These are phyloP conservation scores for Metroxylon sagu DNA, from an alignment of 176 grass and related monocot genomes.

Conservation along the genomic window DNA sequence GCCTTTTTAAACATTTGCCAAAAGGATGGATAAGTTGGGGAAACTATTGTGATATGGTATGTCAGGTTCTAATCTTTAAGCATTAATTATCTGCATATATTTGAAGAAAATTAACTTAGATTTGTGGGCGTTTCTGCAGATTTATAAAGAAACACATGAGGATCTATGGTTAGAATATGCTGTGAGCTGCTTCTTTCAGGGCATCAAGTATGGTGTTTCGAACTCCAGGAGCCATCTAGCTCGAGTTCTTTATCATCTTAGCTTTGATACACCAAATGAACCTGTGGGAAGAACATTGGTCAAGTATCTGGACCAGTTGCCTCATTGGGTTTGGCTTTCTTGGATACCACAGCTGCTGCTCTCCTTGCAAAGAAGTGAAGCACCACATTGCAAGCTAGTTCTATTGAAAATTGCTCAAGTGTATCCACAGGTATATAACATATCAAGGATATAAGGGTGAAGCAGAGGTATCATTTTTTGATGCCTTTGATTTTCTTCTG, in stretches of 20 bases:
- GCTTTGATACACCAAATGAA: slow-evolving; percentile 92
- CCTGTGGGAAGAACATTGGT: slow-evolving; percentile 77
- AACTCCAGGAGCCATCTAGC: slow-evolving; percentile 94
- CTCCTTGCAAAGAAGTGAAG: slow-evolving; percentile 89
- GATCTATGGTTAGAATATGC: slow-evolving; percentile 93
- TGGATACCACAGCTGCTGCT: slow-evolving; percentile 97
- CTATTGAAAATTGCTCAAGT: slow-evolving; percentile 94
- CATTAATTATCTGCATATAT: too few relatives aligned
- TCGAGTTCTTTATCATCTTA: slow-evolving; percentile 90
- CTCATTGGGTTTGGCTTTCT: slow-evolving; percentile 99
- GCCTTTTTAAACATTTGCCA: slow-evolving; percentile 86
- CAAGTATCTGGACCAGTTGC: slow-evolving; percentile 97
- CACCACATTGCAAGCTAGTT: slow-evolving; percentile 91
- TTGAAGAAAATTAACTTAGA: slow-evolving; percentile 3
- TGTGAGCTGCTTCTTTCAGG: slow-evolving; percentile 93
- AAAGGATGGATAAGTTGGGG: slow-evolving; percentile 99
- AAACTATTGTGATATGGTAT: slow-evolving; percentile 99
- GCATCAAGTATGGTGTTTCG: slow-evolving; percentile 86
- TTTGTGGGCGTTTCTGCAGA: slow-evolving; percentile 25
- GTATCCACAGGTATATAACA: slow-evolving; percentile 75
- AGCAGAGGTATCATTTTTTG: too few relatives aligned
- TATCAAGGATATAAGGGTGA: not conserved
- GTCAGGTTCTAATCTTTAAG: not conserved
- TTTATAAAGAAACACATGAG: slow-evolving; percentile 88
- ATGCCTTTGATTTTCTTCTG: too few relatives aligned